phyloP scores from a whole-genome alignment of 257 asterid genomes.

The Oldenlandia corymbosa region DNA sequence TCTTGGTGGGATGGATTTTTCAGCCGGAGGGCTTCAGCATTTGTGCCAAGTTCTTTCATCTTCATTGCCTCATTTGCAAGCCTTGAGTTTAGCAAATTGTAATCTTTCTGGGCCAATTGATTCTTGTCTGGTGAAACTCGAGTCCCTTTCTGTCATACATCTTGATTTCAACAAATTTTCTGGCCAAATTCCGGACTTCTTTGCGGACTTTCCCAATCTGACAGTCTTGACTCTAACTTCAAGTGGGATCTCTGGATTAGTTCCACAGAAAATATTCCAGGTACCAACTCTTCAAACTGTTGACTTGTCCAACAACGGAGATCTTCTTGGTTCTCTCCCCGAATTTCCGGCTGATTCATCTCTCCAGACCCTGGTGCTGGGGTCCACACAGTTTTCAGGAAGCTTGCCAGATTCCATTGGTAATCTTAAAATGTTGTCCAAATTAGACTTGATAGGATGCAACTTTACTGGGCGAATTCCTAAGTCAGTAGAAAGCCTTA shows the following conservation, averaged over 20 bases:
- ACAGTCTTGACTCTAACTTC: constrained; percentile 26
- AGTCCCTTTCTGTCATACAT: constrained; percentile 33
- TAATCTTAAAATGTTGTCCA: constrained; percentile 32
- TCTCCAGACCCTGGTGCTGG: constrained; percentile 33
- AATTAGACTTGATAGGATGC: constrained; percentile 29
- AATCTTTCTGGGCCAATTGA: constrained; percentile 27
- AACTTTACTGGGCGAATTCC: constrained; percentile 49
- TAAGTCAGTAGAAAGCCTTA: constrained; percentile 33
- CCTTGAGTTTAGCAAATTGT: constrained; percentile 28
- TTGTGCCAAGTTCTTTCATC: constrained; percentile 24
- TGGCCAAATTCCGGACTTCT: constrained; percentile 32
- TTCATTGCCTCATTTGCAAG: constrained; percentile 26
- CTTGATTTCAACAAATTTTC: constrained; percentile 39
- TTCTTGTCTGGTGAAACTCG: constrained; percentile 31
- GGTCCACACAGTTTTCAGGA: constrained; percentile 41
- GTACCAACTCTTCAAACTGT: constrained; percentile 30
- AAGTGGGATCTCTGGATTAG: constrained; percentile 33
- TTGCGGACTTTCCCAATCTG: constrained; percentile 37
- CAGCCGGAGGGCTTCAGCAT: constrained; percentile 22
- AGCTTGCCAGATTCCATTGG: constrained; percentile 44
- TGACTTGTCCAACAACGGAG: constrained; percentile 37
- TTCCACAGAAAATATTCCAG: constrained; percentile 40
- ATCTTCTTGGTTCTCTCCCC: constrained; percentile 48
- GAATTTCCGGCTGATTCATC: constrained; percentile 46
- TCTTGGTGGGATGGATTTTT: constrained; percentile 35